Evolutionary conservation across 257 asterid genomes (phyloP).

Genomic region (Solanum peruvianum): DNA sequence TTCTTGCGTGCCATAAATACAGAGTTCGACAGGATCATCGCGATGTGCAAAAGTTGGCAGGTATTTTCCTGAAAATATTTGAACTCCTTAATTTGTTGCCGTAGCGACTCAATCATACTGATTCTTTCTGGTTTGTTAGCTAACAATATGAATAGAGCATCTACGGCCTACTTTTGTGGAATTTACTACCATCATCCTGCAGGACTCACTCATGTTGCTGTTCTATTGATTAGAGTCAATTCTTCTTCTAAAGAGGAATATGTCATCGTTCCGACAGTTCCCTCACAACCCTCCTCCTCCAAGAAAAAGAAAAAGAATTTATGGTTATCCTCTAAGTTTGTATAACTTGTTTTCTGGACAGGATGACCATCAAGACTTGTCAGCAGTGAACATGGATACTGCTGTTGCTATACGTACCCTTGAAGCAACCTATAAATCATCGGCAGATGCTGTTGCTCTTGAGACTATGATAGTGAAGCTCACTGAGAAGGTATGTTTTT

Average conservation of each 20-base stretch:
- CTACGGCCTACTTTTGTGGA: not conserved
- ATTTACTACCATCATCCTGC: not conserved
- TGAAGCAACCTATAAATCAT: conserved; percentile 85
- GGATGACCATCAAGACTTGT: conserved; percentile 96
- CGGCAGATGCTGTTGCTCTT: conserved; percentile 87
- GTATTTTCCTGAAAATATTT: conserved; percentile 20
- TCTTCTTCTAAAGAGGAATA: not conserved
- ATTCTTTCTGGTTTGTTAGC: not conserved
- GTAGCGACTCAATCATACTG: not conserved
- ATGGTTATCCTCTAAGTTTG: not conserved
- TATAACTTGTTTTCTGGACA: conserved; percentile 17
- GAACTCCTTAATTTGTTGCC: not conserved
- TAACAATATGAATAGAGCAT: not conserved
- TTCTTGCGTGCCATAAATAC: conserved; percentile 96
- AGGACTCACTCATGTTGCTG: not conserved
- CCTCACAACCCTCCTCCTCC: not conserved
- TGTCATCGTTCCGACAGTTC: not conserved
- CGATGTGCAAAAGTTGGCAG: conserved; percentile 99
- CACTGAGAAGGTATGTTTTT: conserved; percentile 60
- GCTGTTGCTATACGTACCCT: conserved; percentile 99
- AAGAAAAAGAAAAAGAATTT: not conserved
- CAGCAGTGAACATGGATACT: conserved; percentile 97
- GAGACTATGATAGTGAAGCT: conserved; percentile 80
- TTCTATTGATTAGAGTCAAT: not conserved
- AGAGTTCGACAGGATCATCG: conserved; percentile 92